Conservation (phyloP, 2,329 filamentous ascomycete genomes). For the Madurella fahalii region DNA sequence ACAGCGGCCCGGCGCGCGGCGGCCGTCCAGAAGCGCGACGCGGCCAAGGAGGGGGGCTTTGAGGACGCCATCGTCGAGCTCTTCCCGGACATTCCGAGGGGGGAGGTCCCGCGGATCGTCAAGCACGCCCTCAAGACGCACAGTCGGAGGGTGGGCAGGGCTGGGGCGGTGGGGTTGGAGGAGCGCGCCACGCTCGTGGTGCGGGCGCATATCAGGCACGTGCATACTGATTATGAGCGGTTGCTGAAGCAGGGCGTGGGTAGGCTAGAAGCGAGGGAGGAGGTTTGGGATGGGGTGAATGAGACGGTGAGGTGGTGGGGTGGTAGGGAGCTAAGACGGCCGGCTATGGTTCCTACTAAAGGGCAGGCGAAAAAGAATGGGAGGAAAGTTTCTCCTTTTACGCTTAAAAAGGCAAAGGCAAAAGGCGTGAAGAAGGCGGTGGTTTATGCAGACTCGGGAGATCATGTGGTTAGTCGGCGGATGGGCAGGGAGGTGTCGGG, state of each 20-base stretch:
- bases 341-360: not conserved
- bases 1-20: conserved; percentile 33
- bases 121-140: conserved; percentile 42
- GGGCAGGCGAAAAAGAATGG: not conserved
- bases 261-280: conserved; percentile 22
- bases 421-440: not conserved
- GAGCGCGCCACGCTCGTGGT: conserved; percentile 44
- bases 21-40: conserved; percentile 34
- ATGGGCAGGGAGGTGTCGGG: not conserved
- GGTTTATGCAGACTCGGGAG: not conserved
- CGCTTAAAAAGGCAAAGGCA: not conserved
- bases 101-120: conserved; percentile 34
- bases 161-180: conserved; percentile 34
- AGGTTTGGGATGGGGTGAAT: conserved; percentile 17
- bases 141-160: conserved; percentile 46
- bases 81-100: conserved; percentile 40
- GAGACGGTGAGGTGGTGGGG: conserved; percentile 25
- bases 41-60: conserved; percentile 31
- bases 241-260: conserved; percentile 27
- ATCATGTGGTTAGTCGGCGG: not conserved
- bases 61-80: conserved; percentile 32
- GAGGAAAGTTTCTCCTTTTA: not conserved
- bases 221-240: conserved; percentile 44
- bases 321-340: not conserved
- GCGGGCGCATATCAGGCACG: conserved; percentile 46